Evolutionary conservation across 192 early-diverging fungal genomes (phyloP).

Genomic region (Podochytrium sp.): DNA sequence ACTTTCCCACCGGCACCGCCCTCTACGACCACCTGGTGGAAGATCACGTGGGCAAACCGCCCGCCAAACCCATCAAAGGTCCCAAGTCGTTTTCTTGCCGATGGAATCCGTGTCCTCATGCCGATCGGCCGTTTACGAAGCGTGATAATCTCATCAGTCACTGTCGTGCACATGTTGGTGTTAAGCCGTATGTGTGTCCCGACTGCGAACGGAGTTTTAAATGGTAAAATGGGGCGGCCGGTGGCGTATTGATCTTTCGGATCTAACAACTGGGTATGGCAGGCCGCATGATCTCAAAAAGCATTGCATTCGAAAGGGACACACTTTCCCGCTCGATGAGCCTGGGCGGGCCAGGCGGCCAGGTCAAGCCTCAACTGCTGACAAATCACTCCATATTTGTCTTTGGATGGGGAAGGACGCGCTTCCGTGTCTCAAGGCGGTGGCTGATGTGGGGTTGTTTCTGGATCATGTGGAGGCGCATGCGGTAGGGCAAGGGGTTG

Average conservation of each 20-base stretch:
- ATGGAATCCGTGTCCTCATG: background rate
- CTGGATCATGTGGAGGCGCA: too few relatives aligned
- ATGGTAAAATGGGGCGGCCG: background rate
- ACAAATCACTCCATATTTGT: too few relatives aligned
- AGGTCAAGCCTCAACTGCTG: too few relatives aligned
- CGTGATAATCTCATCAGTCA: slow-evolving; percentile 14
- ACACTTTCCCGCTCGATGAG: background rate
- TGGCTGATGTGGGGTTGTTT: too few relatives aligned
- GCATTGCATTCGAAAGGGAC: slow-evolving; percentile 11
- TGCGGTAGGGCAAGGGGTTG: too few relatives aligned
- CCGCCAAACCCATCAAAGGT: background rate
- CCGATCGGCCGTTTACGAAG: background rate
- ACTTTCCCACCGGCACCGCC: background rate
- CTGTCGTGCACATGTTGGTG: slow-evolving; percentile 83
- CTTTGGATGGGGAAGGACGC: too few relatives aligned
- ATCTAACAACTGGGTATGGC: too few relatives aligned
- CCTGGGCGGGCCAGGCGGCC: too few relatives aligned
- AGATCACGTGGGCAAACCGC: background rate
- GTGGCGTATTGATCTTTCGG: background rate
- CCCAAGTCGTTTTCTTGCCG: background rate
- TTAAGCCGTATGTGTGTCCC: slow-evolving; percentile 80
- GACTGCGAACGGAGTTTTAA: slow-evolving; percentile 16
- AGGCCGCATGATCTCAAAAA: slow-evolving; percentile 20
- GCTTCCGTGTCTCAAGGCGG: too few relatives aligned
- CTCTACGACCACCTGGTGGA: background rate